Percentiles rank a stretch among this genome's conserved stretches.
Evolutionary conservation across 345 rosid species (phyloP).

Genomic region (Eucalyptus guilfoylei): DNA sequence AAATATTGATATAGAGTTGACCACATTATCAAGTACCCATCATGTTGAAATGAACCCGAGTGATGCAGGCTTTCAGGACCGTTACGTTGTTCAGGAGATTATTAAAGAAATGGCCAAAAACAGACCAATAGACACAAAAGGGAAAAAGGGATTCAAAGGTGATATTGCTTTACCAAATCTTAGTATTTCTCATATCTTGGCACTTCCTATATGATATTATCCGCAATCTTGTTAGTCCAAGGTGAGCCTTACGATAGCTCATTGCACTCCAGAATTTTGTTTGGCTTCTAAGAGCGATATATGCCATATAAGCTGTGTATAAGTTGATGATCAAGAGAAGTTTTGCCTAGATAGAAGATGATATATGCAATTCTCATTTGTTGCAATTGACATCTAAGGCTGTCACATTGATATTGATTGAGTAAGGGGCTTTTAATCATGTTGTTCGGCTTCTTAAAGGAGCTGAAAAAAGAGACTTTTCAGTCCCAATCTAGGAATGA

Average conservation of each 20-base stretch:
- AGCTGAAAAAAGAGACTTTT: neutral
- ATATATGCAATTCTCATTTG: neutral
- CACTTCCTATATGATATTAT: neutral
- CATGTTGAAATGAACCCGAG: conserved; percentile 94
- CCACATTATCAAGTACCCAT: conserved; percentile 75
- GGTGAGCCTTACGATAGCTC: neutral
- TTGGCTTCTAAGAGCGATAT: neutral
- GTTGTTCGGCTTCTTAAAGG: neutral
- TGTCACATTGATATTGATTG: neutral
- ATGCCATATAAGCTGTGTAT: neutral
- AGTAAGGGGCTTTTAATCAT: neutral
- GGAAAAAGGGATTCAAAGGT: conserved; percentile 87
- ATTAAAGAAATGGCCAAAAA: conserved; percentile 97
- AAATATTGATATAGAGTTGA: conserved; percentile 78
- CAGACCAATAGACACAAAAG: conserved; percentile 84
- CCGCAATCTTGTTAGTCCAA: neutral
- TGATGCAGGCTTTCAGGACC: conserved; percentile 96
- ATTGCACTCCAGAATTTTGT: neutral
- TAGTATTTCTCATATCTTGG: neutral
- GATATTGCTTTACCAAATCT: neutral
- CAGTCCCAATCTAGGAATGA: neutral
- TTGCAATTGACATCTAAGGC: neutral
- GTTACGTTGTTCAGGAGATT: conserved; percentile 89
- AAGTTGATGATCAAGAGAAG: neutral
- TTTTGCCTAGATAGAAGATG: neutral